Evolutionary conservation across 2,329 filamentous ascomycete genomes (phyloP), one percentile per base, ranked within the genome.

Genomic region (Ascochyta clinopodiicola): DNA sequence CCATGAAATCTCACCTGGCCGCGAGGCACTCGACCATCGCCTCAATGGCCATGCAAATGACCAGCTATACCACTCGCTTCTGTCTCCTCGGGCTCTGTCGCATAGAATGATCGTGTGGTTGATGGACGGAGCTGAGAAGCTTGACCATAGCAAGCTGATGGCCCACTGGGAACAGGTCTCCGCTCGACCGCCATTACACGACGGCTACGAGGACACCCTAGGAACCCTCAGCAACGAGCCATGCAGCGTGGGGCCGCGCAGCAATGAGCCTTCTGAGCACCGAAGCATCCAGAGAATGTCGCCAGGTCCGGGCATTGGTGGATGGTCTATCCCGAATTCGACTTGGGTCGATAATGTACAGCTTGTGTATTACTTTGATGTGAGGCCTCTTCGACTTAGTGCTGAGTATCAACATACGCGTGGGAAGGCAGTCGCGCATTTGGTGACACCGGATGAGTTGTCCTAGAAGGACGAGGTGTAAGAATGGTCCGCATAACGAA

Each of bases 401-500:
- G 61, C 67, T n/a, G 65, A 73, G 55, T 60, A 58, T 22, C 64
- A 67, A 27, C 64, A 69, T 38, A 71, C 68, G 46, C 67, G 70
- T 32, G 70, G 71, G 2, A 46, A 38, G 8, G 17, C 25, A 13
- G 24, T 27, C 2, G 52, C 45, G 42, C 45, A 42, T 31, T 31
- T 45, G 9, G 3, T 50, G 36, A n/a, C 42, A 2, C 45, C 40
- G 9, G 40, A 56, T 25, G 35, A 36, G 13, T 13, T 5, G 10
- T 36, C 12, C 19, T 13, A 29, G 8, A 2, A 2, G 4, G 35
- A 13, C 4, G 15, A 12, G 12, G n/a, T 17, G 21, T 7, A 39
- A 21, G 24, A 44, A 10, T 29, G 42, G 21, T 22, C 17, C 10
- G 19, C 10, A 22, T 38, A 13, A 22, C 9, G 21, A 13, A 5